Percentiles rank a stretch among this genome's conserved stretches.
phyloP scores from a whole-genome alignment of 345 rosid species.

The Turnera subulata region DNA sequence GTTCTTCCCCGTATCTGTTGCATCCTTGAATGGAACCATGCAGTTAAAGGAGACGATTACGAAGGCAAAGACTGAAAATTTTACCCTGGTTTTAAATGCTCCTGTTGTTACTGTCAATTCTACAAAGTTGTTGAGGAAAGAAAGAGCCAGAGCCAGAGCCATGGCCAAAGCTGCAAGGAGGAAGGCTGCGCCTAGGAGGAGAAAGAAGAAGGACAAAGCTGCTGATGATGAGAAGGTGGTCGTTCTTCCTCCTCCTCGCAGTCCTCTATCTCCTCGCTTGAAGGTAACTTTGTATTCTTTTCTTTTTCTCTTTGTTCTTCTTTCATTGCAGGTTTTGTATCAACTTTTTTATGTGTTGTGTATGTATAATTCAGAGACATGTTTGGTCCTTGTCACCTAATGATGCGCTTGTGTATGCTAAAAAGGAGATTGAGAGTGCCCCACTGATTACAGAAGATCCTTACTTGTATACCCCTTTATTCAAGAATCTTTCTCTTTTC shows the following conservation, averaged over 20 bases:
- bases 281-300: conserved; percentile 35
- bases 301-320: background rate
- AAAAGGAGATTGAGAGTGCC: conserved; percentile 52
- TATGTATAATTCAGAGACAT: conserved; percentile 40
- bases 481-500: conserved; percentile 64
- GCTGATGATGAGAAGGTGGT: conserved; percentile 19
- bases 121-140: conserved; percentile 14
- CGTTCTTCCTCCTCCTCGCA: conserved; percentile 37
- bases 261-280: conserved; percentile 24
- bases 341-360: conserved; percentile 1
- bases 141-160: conserved; percentile 5
- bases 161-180: conserved; percentile 1
- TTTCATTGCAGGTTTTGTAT: background rate
- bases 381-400: conserved; percentile 52
- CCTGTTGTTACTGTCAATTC: conserved; percentile 33
- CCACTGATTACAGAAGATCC: conserved; percentile 40
- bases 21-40: conserved; percentile 33
- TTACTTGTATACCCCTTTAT: conserved; percentile 51
- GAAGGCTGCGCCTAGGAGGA: conserved; percentile 15
- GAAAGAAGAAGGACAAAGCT: conserved; percentile 28
- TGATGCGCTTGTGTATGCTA: conserved; percentile 67
- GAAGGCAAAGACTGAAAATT: conserved; percentile 33
- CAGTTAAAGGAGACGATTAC: conserved; percentile 35
- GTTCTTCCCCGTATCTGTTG: conserved; percentile 29
- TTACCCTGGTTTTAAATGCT: conserved; percentile 22